Conservation (phyloP, 139 green algal species). For the Tetratostichococcus sp. region DNA sequence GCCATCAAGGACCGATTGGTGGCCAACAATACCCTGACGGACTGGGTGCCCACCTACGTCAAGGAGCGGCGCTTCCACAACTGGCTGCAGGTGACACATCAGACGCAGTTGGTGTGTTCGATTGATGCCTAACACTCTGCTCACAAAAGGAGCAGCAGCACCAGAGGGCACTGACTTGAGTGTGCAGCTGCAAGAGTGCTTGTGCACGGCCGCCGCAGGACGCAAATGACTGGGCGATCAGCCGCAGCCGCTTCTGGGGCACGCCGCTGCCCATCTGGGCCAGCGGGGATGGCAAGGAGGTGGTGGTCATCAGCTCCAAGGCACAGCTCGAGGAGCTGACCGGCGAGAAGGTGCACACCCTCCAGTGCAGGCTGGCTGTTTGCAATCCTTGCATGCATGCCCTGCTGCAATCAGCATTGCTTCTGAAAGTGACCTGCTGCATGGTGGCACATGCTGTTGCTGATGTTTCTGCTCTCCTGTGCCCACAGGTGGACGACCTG, state of each 20-base stretch:
- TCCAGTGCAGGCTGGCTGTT: neutral
- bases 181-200: too few relatives aligned
- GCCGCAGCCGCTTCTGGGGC: conserved; percentile 90
- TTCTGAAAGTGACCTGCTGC: too few relatives aligned
- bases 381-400: too few relatives aligned
- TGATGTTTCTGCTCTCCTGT: too few relatives aligned
- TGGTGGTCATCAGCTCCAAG: conserved; percentile 80
- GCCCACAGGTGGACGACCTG: conserved; percentile 81
- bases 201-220: neutral
- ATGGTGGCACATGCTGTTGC: too few relatives aligned
- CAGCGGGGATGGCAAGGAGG: conserved; percentile 80
- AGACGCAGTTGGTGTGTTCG: too few relatives aligned
- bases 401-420: too few relatives aligned
- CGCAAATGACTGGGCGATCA: conserved; percentile 21
- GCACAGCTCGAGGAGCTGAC: conserved; percentile 85
- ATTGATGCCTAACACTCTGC: too few relatives aligned
- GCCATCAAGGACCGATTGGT: conserved; percentile 84
- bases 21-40: conserved; percentile 84
- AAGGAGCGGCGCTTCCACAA: conserved; percentile 99
- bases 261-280: conserved; percentile 96
- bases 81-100: conserved; percentile 82
- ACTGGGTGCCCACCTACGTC: conserved; percentile 94
- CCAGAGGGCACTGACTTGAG: too few relatives aligned
- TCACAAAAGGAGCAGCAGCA: too few relatives aligned
- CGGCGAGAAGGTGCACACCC: conserved; percentile 61